Percentiles rank a stretch among this genome's conserved stretches.
Evolutionary conservation across 2,329 filamentous ascomycete species (phyloP).

Genomic region (Cadophora malorum): DNA sequence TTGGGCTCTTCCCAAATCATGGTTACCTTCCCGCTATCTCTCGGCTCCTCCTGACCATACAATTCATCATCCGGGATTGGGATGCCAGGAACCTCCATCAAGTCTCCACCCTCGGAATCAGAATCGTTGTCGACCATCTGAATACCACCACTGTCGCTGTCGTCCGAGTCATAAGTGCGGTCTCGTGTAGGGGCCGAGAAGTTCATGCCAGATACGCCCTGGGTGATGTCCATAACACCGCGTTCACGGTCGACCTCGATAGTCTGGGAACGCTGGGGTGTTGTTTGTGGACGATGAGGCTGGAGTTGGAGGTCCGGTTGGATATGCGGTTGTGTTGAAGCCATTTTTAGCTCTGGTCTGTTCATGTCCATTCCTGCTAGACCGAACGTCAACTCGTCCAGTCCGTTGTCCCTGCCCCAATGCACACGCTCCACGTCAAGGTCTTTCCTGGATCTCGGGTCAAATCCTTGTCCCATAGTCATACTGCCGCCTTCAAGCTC

Average conservation of each 20-base stretch:
- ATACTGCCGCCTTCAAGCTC: slow-evolving; percentile 6
- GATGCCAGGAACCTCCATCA: slow-evolving; percentile 23
- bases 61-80: slow-evolving; percentile 28
- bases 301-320: slow-evolving; percentile 7
- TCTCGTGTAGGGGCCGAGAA: slow-evolving; percentile 11
- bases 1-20: slow-evolving; percentile 30
- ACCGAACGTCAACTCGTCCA: slow-evolving; percentile 19
- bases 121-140: slow-evolving; percentile 38
- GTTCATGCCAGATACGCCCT: slow-evolving; percentile 17
- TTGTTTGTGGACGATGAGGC: not conserved
- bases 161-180: slow-evolving; percentile 24
- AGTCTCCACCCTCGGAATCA: slow-evolving; percentile 27
- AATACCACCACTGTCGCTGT: slow-evolving; percentile 30
- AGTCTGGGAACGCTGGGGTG: not conserved
- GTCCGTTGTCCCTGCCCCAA: slow-evolving; percentile 2
- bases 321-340: not conserved
- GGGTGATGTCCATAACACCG: slow-evolving; percentile 23
- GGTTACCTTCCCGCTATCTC: slow-evolving; percentile 25
- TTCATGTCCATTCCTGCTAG: slow-evolving; percentile 19
- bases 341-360: slow-evolving; percentile 15
- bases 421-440: slow-evolving; percentile 1
- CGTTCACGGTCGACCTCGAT: slow-evolving; percentile 12
- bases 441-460: slow-evolving; percentile 11
- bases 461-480: slow-evolving; percentile 5
- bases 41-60: slow-evolving; percentile 17